Conservation (phyloP, 164 flowering plant species). For the Macadamia tetraphylla region DNA sequence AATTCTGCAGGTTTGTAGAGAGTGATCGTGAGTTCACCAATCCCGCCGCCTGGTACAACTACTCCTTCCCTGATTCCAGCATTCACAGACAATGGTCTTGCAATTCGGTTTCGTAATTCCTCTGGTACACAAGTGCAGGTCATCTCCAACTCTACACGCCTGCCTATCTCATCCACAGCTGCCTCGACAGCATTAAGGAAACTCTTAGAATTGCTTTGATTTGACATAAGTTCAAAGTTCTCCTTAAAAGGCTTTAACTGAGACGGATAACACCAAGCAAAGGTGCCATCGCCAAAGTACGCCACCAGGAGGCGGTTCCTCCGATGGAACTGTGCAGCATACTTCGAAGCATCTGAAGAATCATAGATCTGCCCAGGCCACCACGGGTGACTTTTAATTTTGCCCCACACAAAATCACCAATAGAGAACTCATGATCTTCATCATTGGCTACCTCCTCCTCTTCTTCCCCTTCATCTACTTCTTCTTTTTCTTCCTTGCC, state of each 20-base stretch:
- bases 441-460: constrained; percentile 13
- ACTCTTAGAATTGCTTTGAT: constrained; percentile 40
- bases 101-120: constrained; percentile 15
- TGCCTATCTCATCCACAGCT: constrained; percentile 51
- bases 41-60: constrained; percentile 21
- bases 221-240: constrained; percentile 40
- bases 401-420: constrained; percentile 90
- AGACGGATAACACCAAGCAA: constrained; percentile 75
- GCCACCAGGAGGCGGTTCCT: constrained; percentile 49
- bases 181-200: constrained; percentile 49
- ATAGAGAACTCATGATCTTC: constrained; percentile 33
- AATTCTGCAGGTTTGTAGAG: constrained; percentile 39
- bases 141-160: constrained; percentile 44
- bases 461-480: constrained; percentile 8
- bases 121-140: constrained; percentile 40
- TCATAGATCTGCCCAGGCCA: constrained; percentile 84
- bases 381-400: constrained; percentile 68
- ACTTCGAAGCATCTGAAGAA: constrained; percentile 54
- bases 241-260: constrained; percentile 60
- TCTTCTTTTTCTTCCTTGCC: constrained; percentile 10
- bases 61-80: constrained; percentile 27
- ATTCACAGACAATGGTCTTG: constrained; percentile 25
- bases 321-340: constrained; percentile 38
- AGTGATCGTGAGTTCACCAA: constrained; percentile 21
- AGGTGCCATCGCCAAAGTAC: constrained; percentile 63